phyloP scores from a whole-genome alignment of 495 filamentous ascomycete species.

The Podospora bellae-mahoneyi region DNA sequence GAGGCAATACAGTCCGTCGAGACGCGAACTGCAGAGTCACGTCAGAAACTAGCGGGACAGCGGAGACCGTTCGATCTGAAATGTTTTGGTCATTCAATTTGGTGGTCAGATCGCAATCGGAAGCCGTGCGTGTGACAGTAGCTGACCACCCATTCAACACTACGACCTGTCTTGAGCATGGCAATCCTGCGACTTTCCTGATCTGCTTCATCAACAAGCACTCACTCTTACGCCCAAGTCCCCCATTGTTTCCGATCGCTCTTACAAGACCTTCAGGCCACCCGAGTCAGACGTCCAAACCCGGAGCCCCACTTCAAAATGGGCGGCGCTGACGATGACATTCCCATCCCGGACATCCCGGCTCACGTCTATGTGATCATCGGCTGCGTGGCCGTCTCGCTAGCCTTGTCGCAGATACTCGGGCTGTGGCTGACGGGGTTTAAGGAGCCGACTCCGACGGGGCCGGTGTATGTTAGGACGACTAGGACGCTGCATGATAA shows the following conservation, averaged over 20 bases:
- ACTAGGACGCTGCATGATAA: neutral
- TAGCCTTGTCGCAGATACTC: constrained; percentile 8
- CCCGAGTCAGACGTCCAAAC: neutral
- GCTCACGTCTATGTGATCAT: constrained; percentile 16
- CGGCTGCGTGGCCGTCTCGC: constrained; percentile 5
- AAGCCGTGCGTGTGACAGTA: neutral
- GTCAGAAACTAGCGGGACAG: neutral
- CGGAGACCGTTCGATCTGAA: neutral
- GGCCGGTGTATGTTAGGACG: neutral
- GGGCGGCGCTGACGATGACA: constrained; percentile 2
- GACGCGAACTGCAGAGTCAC: neutral
- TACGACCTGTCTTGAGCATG: neutral
- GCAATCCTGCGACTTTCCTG: neutral
- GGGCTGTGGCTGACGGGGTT: constrained; percentile 16
- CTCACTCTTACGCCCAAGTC: neutral
- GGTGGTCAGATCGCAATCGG: neutral
- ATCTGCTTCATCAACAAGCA: neutral
- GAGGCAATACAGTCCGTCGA: neutral
- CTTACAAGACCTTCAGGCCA: neutral
- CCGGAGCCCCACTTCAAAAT: neutral
- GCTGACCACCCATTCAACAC: neutral
- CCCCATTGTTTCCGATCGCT: neutral
- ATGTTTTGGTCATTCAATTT: neutral
- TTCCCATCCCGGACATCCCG: constrained; percentile 13
- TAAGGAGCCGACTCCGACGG: constrained; percentile 2